Base-by-base conservation (phyloP, 2,329 filamentous ascomycete species). In the Epichloe baconii region DNA sequence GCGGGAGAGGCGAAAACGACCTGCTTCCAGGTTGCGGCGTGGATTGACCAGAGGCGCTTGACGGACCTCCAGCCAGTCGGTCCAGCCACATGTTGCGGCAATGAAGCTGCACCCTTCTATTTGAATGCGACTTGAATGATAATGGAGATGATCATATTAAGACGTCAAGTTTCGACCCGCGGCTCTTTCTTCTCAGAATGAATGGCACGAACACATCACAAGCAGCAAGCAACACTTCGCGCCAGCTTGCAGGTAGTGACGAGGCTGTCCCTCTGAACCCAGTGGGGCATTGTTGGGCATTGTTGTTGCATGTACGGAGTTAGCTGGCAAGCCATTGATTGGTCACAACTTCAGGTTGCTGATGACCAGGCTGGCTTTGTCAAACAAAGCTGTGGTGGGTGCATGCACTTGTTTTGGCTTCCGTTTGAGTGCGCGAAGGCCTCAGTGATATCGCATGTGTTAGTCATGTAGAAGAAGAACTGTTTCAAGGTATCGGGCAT, bases 1-100 rank as follows among this genome's bases (percentile, higher is more conserved):
- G 78, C 41, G 80, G 77, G 31, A 82, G 76, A 46, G 87, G 85
- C 56, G 88, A 89, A 62, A 81, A 85, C 47, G 83, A 73, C 64
- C 88, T 81, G 64, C 77, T 82, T 53, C 76, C 75, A 54, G 81
- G 71, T 62, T 80, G 74, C 54, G 81, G 78, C 53, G 80, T 80
- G 56, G 78, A 76, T 52, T 79, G 74, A 57, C 69, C 71, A 54
- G 68, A 80, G 72, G 65, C 79, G 56, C 57, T 81, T 52, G 82
- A 78, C 67, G 85, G 83, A 60, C 78, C 59, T 54, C 64, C 82
- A 57, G 85, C 83, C 57, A 95, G 81, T 66, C 89, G 85, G 72
- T 95, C 89, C 64, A 94, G 81, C 89, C 89, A 95, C 88, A 95
- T 95, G 61, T 61, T 69, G 37, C 26, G 36, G 51, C 26, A 21